These are phyloP conservation scores for Zygnema circumcarinatum DNA, from an alignment of 139 green algal species.

Conservation along the genomic window DNA sequence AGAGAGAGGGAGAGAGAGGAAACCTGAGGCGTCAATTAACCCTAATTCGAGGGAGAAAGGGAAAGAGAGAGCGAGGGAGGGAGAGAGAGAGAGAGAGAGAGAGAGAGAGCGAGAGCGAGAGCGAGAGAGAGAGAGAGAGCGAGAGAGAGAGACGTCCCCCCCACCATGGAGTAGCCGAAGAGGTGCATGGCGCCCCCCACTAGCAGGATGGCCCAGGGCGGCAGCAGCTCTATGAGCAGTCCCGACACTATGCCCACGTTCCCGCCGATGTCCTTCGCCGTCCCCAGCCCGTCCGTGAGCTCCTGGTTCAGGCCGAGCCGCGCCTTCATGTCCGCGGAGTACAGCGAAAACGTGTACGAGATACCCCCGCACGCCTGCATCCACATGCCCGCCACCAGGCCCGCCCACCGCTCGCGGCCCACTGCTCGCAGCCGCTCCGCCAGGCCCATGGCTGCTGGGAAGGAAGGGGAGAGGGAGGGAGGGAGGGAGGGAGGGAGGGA, in stretches of 20 bases:
- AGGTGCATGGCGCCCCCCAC: constrained; percentile 45
- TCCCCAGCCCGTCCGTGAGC: constrained; percentile 42
- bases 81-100: neutral
- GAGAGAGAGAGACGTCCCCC: neutral
- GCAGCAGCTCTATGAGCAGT: constrained; percentile 43
- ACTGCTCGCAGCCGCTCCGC: constrained; percentile 4
- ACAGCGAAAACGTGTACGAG: constrained; percentile 59
- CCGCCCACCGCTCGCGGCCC: constrained; percentile 34
- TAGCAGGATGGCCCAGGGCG: constrained; percentile 46
- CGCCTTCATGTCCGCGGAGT: constrained; percentile 51
- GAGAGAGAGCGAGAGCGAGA: neutral
- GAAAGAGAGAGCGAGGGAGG: neutral
- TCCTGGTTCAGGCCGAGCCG: constrained; percentile 35
- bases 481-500: neutral
- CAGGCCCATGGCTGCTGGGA: constrained; percentile 12
- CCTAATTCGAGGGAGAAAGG: neutral
- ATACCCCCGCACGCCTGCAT: constrained; percentile 49
- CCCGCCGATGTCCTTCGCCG: constrained; percentile 54
- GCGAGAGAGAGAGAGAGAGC: neutral
- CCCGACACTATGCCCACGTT: constrained; percentile 56
- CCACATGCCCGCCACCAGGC: constrained; percentile 44
- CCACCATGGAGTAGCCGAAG: constrained; percentile 53
- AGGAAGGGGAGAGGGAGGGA: neutral
- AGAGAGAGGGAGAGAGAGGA: neutral
- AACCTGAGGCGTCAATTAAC: neutral